Evolutionary conservation across 305 asterid species (phyloP), one percentile per base, ranked within the genome.

Genomic region (Petunia hybrid): DNA sequence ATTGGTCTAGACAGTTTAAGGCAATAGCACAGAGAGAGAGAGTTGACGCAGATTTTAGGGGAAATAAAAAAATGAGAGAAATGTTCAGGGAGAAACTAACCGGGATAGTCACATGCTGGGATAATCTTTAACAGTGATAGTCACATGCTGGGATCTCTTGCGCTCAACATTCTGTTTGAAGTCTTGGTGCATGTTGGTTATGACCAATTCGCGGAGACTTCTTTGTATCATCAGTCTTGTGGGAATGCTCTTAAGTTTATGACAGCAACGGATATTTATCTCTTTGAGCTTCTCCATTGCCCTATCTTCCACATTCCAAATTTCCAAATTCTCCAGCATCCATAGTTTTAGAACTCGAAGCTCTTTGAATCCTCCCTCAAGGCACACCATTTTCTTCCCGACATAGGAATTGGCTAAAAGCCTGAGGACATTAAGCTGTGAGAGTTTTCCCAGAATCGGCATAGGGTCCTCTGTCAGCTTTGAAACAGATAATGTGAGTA

Each of bases 301-400:
- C 3, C 82, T 71, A 43, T 87, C 85, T 64, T 85, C 79, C 81
- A 90, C 74, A 22, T 86, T 60, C 92, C 89, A 88, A 38, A 57
- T 2, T 79, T 81, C 76, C 83, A 90, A 81, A 45, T 83, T 61
- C 78, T 82, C 13, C 77, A 90, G 88, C 79, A 14, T 77, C 93
- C 92, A 90, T 8, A 90, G 87, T 60, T 85, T 88, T 13, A 90
- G 84, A 22, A 83, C 89, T 78, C 84, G 84, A 74, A 90, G 92
- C 60, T 82, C 82, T 66, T 53, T 3, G 5, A 88, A 90, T 22
- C 86, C 81, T 22, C 68, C 83, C n/a, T 6, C 56, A 1, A 82
- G 76, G 82, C 89, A 90, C 73, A 57, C 51, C 16, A 90, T 67
- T 62, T 41, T 22, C 4, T 62, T 61, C 51, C 83, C 86, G 6